Base-by-base conservation (phyloP, 495 filamentous ascomycete species). In the Aspergillus sparsus region DNA sequence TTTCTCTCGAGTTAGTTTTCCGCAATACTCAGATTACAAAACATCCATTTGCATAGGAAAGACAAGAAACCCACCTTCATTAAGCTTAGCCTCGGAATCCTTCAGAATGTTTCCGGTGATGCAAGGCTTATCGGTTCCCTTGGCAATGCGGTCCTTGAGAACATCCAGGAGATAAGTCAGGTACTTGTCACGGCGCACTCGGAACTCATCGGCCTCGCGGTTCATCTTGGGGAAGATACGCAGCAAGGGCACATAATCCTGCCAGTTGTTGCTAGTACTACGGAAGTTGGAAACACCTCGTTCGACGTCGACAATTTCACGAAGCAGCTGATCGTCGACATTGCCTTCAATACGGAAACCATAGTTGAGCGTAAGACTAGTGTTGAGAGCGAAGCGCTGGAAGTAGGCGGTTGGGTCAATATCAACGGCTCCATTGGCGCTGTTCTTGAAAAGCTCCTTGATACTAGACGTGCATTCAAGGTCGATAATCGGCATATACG, bases 401-500 rank as follows among this genome's bases (percentile, higher is more conserved):
- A 88, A 88, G 63, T 89, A 88, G 1, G 79, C 71, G 11, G 76
- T 81, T 0, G 86, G 87, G 66, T 90, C 85, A 57, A 90, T 74
- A 56, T 88, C 87, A 4, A 79, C 68, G 34, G 78, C 74, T 10
- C 84, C 87, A 36, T 81, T 71, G 35, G 80, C 69, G 60, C 76
- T 80, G 62, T 88, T 85, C 32, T 76, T 69, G 49, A 86, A 75
- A 6, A 90, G 68, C 60, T 89, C 87, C 57, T 81, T 82, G 68
- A 90, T 87, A 62, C 83, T 86, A 49, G 81, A 77, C 36, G 80
- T 86, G 18, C 80, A 79, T 64, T 89, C 87, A 21, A 89, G 80
- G 61, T 89, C 87, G 52, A 90, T 84, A 65, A 89, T 85, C 2
- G 87, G 88, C 85, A 88, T 88, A 66, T 87, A 91, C 0, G 81